These are phyloP conservation scores for Piper longum DNA, from an alignment of 164 flowering plant genomes.

Conservation along the genomic window DNA sequence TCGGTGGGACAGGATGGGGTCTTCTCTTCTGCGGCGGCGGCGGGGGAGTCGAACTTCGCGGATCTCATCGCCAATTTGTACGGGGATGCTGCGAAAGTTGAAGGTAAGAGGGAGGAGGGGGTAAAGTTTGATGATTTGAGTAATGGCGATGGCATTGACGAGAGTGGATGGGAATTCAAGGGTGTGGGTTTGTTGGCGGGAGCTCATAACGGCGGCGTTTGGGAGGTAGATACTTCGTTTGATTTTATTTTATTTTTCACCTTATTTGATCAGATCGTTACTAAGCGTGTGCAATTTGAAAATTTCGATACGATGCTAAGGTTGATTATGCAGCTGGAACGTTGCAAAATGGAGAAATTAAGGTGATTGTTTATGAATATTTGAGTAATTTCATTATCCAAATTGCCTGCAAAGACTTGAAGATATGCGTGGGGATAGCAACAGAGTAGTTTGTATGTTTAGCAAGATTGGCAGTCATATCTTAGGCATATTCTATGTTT, in stretches of 20 bases:
- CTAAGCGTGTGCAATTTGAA: no score
- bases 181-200: conserved; percentile 10
- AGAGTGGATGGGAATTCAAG: conserved; percentile 48
- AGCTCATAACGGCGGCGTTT: not conserved
- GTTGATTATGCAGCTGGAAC: not conserved
- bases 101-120: conserved; percentile 6
- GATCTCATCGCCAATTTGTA: conserved; percentile 37
- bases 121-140: conserved; percentile 6
- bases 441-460: no score
- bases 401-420: not conserved
- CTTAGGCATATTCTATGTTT: no score
- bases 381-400: no score
- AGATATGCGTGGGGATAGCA: not conserved
- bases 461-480: no score
- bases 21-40: conserved; percentile 1
- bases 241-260: not conserved
- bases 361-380: not conserved
- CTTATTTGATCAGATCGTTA: no score
- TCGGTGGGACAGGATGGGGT: conserved; percentile 9
- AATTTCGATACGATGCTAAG: not conserved
- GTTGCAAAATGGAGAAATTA: not conserved
- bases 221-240: not conserved
- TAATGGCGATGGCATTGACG: conserved; percentile 9
- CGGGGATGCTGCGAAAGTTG: conserved; percentile 15
- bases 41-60: conserved; percentile 5